Evolutionary conservation across 495 filamentous ascomycete species (phyloP), one percentile per base, ranked within the genome.

Genomic region (Thermochaetoides thermophila): DNA sequence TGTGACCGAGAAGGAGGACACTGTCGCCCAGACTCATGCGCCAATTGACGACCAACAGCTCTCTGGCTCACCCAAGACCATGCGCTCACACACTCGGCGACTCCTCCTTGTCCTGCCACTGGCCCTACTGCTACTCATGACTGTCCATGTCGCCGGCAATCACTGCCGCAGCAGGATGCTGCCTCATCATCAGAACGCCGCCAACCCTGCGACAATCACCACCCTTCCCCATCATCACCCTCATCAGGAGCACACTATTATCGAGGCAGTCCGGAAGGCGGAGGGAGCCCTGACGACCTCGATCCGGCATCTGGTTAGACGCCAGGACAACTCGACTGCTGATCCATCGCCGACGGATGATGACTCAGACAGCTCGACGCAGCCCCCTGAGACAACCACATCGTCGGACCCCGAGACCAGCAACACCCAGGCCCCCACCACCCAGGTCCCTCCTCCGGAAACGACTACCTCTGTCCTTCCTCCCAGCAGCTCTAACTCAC

Each of bases 241-340:
- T n/a, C n/a, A n/a, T n/a, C n/a, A n/a, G n/a, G 60, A 58, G 10
- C 44, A 33, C 21, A 31, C 52, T 4, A 48, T 53, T 5, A 41
- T 55, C 14, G 50, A 59, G 42, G 56, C 35, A 4, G 38, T 53
- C 18, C 50, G 46, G 26, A 40, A 37, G 10, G 45, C 22, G 21
- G 45, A 58, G 21, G 43, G 52, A 8, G 34, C 49, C 27, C 34
- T 57, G 12, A 58, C 52, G 17, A 49, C 53, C 5, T 46, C 50
- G 8, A 46, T 57, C 23, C 40, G 57, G 25, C 52, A 48, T 34
- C 27, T 65, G 36, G 57, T 54, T 2, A 59, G 49, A 39, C 56
- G 63, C n/a, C 48, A 57, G 7, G 50, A 49, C 13, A 32, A 32
- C 30, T 5, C 5, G 18, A 19, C 13, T 8, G 16, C 13, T 7